Evolutionary conservation across 257 asterid genomes (phyloP), one percentile per base, ranked within the genome.

Genomic region (Salvia hispanica): DNA sequence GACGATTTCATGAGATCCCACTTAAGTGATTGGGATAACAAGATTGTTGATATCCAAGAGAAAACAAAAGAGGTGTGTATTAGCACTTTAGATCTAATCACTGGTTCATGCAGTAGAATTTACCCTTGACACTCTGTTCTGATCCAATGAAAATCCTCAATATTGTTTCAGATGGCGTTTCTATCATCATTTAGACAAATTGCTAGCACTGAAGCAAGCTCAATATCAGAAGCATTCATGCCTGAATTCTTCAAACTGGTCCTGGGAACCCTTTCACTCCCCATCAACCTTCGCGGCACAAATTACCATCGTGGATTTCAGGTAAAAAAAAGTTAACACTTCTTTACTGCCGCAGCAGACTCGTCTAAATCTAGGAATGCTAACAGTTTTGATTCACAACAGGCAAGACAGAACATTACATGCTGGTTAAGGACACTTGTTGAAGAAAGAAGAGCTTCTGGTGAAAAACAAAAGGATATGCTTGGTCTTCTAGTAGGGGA

Each of bases 221-320:
- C 86, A 15, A 81, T 94, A 75, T 84, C 89, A 31, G 75, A 79
- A 72, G 79, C 74, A 40, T 94, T 94, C 80, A 87, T 89, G 96
- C 91, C 95, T 13, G 97, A 89, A 60, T 94, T 94, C 82, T 94
- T 88, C 51, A 94, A 87, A 73, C 79, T 94, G 4, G 98, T 91
- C 7, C n/a, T 94, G 5, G 99, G 99, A 63, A 91, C 98, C 46
- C 96, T 94, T 47, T 94, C 99, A 5, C 81, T 94, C 43, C 99
- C 99, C 4, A 87, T 94, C 64, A 94, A 89, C 79, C 88, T 94
- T 66, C 99, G 96, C 16, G 76, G 75, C 44, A 94, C 99, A 54
- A 91, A 91, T 62, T 94, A 94, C 46, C 84, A 72, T 40, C 79
- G 88, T 0, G 99, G 96, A 2, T 76, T 87, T 76, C 99, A 90